phyloP scores from a whole-genome alignment of 768 basidiomycete genomes.

The Lentinula sp. region DNA sequence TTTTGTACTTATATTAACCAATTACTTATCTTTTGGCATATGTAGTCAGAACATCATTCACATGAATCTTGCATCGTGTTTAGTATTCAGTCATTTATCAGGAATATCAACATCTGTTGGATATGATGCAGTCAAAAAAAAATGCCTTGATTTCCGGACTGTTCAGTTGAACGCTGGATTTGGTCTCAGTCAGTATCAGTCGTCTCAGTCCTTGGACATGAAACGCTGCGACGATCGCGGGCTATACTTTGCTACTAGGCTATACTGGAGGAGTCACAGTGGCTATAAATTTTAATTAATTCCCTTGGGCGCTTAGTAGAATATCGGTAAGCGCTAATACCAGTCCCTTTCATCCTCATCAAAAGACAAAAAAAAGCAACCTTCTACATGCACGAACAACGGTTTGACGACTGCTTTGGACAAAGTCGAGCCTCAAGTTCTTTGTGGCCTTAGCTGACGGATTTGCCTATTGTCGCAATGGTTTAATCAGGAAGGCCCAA shows the following conservation, averaged over 20 bases:
- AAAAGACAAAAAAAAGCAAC: neutral
- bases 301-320: neutral
- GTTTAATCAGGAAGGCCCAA: neutral
- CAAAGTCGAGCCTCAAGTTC: too few relatives aligned
- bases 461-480: neutral
- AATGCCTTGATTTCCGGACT: neutral
- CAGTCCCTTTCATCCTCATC: neutral
- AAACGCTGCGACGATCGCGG: too few relatives aligned
- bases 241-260: too few relatives aligned
- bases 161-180: too few relatives aligned
- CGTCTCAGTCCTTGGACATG: too few relatives aligned
- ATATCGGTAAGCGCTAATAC: neutral
- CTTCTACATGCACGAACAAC: too few relatives aligned
- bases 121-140: too few relatives aligned
- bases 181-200: too few relatives aligned
- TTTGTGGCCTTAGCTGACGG: too few relatives aligned
- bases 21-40: neutral
- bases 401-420: too few relatives aligned
- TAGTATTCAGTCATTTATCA: neutral
- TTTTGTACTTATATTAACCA: neutral
- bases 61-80: neutral
- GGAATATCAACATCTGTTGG: neutral
- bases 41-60: neutral
- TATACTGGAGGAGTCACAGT: too few relatives aligned
- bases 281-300: too few relatives aligned